phyloP scores from a whole-genome alignment of 2,329 filamentous ascomycete species.

The Venturia pyrina region DNA sequence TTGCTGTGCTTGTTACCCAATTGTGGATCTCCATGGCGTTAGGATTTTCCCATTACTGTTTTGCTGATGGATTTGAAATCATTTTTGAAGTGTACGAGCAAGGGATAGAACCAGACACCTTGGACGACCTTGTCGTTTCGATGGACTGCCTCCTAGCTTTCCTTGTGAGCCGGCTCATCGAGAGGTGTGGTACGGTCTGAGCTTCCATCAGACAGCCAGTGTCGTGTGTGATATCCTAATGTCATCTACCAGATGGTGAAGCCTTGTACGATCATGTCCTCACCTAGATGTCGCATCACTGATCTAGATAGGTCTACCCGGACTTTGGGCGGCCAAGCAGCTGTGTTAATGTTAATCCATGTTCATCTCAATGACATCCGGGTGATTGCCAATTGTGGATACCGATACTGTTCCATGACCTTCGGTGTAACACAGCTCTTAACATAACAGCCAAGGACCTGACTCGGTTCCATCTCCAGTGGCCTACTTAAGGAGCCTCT shows the following conservation, averaged over 20 bases:
- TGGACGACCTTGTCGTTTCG: too few relatives aligned
- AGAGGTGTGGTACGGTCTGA: too few relatives aligned
- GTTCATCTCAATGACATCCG: neutral
- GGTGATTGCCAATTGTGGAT: neutral
- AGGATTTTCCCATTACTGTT: too few relatives aligned
- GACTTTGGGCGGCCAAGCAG: neutral
- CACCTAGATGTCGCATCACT: neutral
- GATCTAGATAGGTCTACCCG: too few relatives aligned
- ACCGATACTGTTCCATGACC: neutral
- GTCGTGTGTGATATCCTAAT: neutral
- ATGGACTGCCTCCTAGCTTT: too few relatives aligned
- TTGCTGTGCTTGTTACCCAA: too few relatives aligned
- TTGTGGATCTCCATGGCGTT: too few relatives aligned
- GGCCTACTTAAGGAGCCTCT: neutral
- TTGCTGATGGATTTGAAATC: too few relatives aligned
- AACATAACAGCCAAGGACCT: neutral
- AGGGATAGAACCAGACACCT: too few relatives aligned
- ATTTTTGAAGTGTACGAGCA: too few relatives aligned
- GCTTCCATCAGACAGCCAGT: neutral
- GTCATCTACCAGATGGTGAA: neutral
- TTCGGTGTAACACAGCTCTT: neutral
- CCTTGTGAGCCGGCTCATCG: too few relatives aligned
- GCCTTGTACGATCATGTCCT: neutral
- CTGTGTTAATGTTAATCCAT: neutral
- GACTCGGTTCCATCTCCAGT: neutral